Conservation (phyloP, 495 filamentous ascomycete genomes). For the Parachaetomium inaequale region DNA sequence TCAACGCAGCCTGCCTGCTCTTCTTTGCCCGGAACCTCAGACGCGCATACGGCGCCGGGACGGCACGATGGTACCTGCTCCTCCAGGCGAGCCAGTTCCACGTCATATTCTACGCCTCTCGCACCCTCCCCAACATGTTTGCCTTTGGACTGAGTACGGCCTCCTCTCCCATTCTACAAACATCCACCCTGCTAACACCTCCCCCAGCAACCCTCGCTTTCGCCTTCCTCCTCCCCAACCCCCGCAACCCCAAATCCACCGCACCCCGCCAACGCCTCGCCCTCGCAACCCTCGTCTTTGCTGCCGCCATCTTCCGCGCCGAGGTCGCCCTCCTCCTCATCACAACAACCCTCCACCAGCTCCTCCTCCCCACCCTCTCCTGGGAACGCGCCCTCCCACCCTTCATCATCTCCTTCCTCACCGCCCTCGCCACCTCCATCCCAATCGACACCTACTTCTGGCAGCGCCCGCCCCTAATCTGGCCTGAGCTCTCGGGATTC, state of each 20-base stretch:
- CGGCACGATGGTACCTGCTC: slow-evolving; percentile 77
- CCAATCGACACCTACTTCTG: slow-evolving; percentile 88
- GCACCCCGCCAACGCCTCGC: slow-evolving; percentile 48
- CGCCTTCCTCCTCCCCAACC: slow-evolving; percentile 61
- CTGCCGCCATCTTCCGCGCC: slow-evolving; percentile 84
- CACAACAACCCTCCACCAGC: slow-evolving; percentile 53
- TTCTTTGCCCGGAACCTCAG: slow-evolving; percentile 61
- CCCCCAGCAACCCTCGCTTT: slow-evolving; percentile 61
- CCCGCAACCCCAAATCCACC: slow-evolving; percentile 30
- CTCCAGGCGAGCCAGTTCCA: slow-evolving; percentile 90
- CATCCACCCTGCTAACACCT: background rate
- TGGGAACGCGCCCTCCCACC: slow-evolving; percentile 60
- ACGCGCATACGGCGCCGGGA: slow-evolving; percentile 62
- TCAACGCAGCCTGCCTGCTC: slow-evolving; percentile 67
- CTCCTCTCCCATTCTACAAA: background rate
- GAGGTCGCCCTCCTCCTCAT: slow-evolving; percentile 81
- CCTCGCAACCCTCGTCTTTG: slow-evolving; percentile 71
- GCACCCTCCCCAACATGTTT: slow-evolving; percentile 95
- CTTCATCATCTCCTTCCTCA: slow-evolving; percentile 60
- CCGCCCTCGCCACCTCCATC: slow-evolving; percentile 64
- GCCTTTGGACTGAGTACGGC: slow-evolving; percentile 74
- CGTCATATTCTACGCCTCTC: slow-evolving; percentile 86
- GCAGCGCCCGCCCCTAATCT: slow-evolving; percentile 70
- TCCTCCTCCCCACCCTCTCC: slow-evolving; percentile 52
- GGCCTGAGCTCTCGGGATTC: slow-evolving; percentile 90